Conservation (phyloP, 345 rosid species). For the Sisymbrium irio region DNA sequence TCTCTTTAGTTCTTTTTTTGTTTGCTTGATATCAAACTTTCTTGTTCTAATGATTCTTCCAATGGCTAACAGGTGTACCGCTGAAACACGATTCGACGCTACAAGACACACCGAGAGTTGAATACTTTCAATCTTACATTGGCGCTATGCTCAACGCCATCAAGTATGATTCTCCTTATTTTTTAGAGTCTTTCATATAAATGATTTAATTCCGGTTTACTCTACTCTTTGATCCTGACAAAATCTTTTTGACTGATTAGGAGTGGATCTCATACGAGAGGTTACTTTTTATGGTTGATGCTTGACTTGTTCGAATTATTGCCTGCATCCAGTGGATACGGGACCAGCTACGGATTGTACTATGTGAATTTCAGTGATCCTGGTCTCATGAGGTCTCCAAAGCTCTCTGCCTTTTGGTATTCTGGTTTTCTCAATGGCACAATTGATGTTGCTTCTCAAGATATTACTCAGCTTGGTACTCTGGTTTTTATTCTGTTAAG, state of each 20-base stretch:
- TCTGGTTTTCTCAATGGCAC: conserved; percentile 46
- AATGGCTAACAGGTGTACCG: conserved; percentile 23
- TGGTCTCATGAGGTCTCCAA: conserved; percentile 41
- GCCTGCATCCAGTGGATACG: conserved; percentile 20
- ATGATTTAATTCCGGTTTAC: not conserved
- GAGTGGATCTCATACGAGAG: conserved; percentile 53
- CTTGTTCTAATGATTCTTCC: not conserved
- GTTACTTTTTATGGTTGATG: conserved; percentile 54
- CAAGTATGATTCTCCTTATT: conserved; percentile 23
- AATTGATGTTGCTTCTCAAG: conserved; percentile 2
- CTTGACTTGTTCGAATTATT: conserved; percentile 44
- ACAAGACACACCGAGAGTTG: conserved; percentile 41
- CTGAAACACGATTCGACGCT: conserved; percentile 27
- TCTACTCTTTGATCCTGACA: not conserved
- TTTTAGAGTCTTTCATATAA: not conserved
- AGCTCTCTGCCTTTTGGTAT: conserved; percentile 52
- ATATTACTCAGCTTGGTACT: not conserved
- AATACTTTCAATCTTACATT: conserved; percentile 33
- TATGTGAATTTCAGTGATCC: conserved; percentile 50
- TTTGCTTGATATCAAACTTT: not conserved
- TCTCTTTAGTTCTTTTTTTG: not conserved
- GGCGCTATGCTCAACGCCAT: conserved; percentile 45
- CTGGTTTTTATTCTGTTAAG: too few relatives aligned
- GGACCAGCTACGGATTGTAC: conserved; percentile 31
- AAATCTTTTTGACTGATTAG: conserved; percentile 17